These are phyloP conservation scores for Rosa lucieae DNA, from an alignment of 306 rosid genomes.

Conservation along the genomic window DNA sequence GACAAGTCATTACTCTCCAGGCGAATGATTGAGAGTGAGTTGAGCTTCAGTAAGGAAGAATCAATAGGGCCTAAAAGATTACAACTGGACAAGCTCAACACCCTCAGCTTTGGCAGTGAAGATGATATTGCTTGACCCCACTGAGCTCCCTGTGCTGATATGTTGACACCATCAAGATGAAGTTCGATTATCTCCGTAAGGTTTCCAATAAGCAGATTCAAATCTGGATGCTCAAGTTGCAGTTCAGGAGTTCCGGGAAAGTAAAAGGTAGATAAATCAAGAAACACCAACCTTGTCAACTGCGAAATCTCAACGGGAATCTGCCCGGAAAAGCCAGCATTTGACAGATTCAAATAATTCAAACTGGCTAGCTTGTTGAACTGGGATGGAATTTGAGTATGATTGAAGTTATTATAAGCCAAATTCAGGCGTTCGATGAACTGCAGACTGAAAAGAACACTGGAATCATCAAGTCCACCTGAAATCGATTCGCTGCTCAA, in stretches of 20 bases:
- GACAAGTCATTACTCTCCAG: background rate
- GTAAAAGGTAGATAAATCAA: slow-evolving; percentile 25
- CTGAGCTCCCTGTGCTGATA: too few relatives aligned
- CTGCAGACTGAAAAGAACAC: slow-evolving; percentile 27
- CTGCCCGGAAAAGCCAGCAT: slow-evolving; percentile 24
- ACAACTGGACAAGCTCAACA: too few relatives aligned
- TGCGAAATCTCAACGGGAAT: slow-evolving; percentile 30
- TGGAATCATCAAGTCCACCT: slow-evolving; percentile 14
- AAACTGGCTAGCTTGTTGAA: slow-evolving; percentile 9
- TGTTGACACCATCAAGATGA: too few relatives aligned
- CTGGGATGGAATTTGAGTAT: slow-evolving; percentile 12
- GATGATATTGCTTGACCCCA: too few relatives aligned
- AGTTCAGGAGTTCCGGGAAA: background rate
- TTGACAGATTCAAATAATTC: slow-evolving; percentile 20
- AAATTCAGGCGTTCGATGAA: slow-evolving; percentile 21
- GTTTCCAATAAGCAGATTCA: slow-evolving; percentile 13
- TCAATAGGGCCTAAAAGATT: too few relatives aligned
- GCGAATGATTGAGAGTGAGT: too few relatives aligned
- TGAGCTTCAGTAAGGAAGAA: too few relatives aligned
- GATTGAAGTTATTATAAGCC: background rate
- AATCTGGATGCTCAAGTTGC: slow-evolving; percentile 23
- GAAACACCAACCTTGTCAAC: slow-evolving; percentile 25
- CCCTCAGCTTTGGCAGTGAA: too few relatives aligned
- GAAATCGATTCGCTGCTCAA: slow-evolving; percentile 1
- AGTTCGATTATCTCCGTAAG: slow-evolving; percentile 3